These are phyloP conservation scores for Bipolaris bicolor DNA, from an alignment of 2,329 filamentous ascomycete species.

Conservation along the genomic window DNA sequence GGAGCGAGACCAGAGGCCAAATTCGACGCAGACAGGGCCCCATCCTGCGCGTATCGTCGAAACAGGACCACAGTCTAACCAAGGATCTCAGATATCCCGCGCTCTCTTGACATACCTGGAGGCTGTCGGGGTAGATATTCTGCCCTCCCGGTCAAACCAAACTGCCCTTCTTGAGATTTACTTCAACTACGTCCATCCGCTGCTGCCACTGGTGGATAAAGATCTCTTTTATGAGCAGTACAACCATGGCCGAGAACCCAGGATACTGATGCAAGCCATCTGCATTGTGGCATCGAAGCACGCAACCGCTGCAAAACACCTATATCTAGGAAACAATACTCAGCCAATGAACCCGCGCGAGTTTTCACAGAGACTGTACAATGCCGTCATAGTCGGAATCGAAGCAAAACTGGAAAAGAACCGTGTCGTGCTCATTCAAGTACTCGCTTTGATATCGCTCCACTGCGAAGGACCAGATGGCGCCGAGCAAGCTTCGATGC, in stretches of 20 bases:
- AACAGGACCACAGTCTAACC: conserved; percentile 39
- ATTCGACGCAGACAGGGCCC: conserved; percentile 31
- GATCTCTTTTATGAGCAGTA: conserved; percentile 50
- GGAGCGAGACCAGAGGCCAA: conserved; percentile 34
- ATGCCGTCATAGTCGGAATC: conserved; percentile 51
- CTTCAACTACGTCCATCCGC: conserved; percentile 54
- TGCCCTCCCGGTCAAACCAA: conserved; percentile 46
- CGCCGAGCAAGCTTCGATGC: conserved; percentile 55
- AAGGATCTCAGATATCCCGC: conserved; percentile 41
- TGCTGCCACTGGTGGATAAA: conserved; percentile 56
- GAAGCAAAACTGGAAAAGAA: conserved; percentile 53
- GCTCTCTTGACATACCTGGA: conserved; percentile 48
- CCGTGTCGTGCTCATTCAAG: conserved; percentile 55
- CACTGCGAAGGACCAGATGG: conserved; percentile 57
- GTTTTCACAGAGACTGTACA: conserved; percentile 55
- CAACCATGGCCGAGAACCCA: conserved; percentile 44
- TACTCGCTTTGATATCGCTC: conserved; percentile 55
- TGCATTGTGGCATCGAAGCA: conserved; percentile 58
- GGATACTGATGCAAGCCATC: conserved; percentile 53
- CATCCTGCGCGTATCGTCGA: conserved; percentile 35
- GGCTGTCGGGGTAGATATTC: conserved; percentile 44
- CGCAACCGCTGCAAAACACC: conserved; percentile 49
- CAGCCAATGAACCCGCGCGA: conserved; percentile 49
- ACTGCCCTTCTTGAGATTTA: conserved; percentile 53
- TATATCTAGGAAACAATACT: conserved; percentile 47